A percentile compares a stretch with the other conserved stretches of the same genome.
Conservation (phyloP, 495 filamentous ascomycete species). For the Cercophora scortea region DNA sequence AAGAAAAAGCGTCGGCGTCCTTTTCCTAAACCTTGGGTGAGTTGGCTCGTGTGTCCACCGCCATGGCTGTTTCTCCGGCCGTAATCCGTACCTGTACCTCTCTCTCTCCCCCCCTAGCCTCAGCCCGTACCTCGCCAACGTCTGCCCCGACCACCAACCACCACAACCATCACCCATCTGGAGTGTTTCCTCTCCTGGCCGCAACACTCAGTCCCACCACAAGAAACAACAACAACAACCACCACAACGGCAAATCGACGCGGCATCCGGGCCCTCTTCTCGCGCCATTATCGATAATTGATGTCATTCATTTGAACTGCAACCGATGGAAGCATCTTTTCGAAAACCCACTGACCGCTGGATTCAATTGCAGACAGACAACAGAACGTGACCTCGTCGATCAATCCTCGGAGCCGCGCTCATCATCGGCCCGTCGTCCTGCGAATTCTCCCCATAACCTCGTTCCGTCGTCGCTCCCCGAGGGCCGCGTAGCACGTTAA, state of each 20-base stretch:
- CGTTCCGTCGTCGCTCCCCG: not conserved
- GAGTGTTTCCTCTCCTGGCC: not conserved
- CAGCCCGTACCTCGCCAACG: not conserved
- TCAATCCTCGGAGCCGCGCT: not conserved
- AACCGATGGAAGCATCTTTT: not conserved
- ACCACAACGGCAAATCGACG: no score
- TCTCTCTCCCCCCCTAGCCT: not conserved
- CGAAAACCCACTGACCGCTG: not conserved
- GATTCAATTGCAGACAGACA: not conserved
- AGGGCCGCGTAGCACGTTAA: conserved; percentile 5
- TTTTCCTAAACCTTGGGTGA: conserved; percentile 16
- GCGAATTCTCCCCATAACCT: no score
- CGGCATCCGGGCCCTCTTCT: not conserved
- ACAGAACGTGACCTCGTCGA: not conserved
- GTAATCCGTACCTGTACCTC: not conserved
- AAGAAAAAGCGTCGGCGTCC: not conserved
- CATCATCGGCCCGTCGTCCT: no score
- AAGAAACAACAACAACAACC: not conserved
- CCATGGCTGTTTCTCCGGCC: not conserved
- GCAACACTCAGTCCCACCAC: not conserved
- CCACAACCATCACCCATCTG: conserved; percentile 7
- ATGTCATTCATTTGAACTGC: not conserved
- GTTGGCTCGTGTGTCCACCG: not conserved
- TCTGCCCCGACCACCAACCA: conserved; percentile 11
- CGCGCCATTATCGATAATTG: not conserved